Base-by-base conservation (phyloP, 805 yeast species). In the Candida hungchunana region DNA sequence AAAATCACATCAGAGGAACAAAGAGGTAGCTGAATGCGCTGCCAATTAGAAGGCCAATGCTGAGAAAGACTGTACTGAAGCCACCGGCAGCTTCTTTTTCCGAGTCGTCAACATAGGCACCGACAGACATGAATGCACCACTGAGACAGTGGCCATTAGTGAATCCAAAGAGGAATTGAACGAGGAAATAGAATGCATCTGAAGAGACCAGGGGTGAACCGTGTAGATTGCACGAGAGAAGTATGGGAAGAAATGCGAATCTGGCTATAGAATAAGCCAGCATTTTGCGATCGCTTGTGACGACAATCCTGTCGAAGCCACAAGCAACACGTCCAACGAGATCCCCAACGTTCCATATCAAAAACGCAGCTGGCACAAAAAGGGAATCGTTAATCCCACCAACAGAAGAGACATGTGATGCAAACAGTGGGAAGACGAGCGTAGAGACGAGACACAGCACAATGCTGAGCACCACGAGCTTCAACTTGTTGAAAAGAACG, bases 81-180 rank as follows among this genome's bases (percentile, higher is more conserved):
- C 97, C 97, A 29, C 96, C 96, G 2, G 97, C 96, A 1, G 96
- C 96, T 40, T 85, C 86, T 55, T 77, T 79, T 51, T 86, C 90
- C 15, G 71, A 70, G 22, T 77, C 85, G 1, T 69, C 67, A 21
- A 75, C 81, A 39, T 67, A 71, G 13, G 68, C 64, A 0, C 83
- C 79, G 3, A 87, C 82, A 31, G 70, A 71, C 82, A 86, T 84
- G 61, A 90, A 86, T 38, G 86, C 73, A 18, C 86, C 73, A 6
- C 95, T 80, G 34, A 83, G 72, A 19, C 84, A 66, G 48, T 88
- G 95, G 3, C 98, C 98, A 53, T 85, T 88, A 5, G 95, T 77
- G 29, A 86, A 50, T 0, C 98, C 98, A 64, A 86, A 93, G 5
- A 74, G 32, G 36, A 87, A 74, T 58, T 88, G 96, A 25, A 85